Conservation (phyloP, 2,329 filamentous ascomycete genomes). For the Aaosphaeria arxii region DNA sequence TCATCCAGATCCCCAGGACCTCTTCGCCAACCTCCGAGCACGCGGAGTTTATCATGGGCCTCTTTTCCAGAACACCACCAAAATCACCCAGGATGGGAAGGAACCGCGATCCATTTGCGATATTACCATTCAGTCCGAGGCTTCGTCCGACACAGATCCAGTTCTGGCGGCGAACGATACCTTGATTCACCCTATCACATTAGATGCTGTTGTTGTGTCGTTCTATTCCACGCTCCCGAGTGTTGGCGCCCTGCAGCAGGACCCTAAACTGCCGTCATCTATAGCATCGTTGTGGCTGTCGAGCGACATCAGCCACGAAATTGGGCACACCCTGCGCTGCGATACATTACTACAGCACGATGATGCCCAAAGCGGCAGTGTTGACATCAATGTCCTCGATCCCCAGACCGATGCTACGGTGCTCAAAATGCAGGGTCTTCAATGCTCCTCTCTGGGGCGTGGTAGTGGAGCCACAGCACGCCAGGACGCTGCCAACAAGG, state of each 20-base stretch:
- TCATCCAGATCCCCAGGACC: neutral
- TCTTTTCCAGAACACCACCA: conserved; percentile 8
- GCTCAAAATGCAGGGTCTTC: conserved; percentile 1
- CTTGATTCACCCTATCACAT: conserved; percentile 4
- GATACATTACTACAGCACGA: neutral
- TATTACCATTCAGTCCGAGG: neutral
- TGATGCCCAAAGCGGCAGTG: conserved; percentile 12
- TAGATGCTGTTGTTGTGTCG: conserved; percentile 3
- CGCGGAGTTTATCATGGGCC: conserved; percentile 8
- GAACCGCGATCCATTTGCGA: neutral
- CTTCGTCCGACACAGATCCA: neutral
- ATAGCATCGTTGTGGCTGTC: neutral
- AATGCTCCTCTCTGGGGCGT: neutral
- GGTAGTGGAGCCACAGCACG: neutral
- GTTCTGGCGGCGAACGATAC: neutral
- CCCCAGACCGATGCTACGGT: neutral
- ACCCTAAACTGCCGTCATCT: neutral
- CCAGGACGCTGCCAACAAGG: neutral
- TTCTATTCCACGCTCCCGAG: neutral
- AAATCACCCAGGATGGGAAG: neutral
- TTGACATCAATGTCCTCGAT: neutral
- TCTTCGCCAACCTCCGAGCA: conserved; percentile 5
- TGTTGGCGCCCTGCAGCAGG: neutral
- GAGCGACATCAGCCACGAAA: neutral
- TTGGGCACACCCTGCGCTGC: neutral